Base-by-base conservation (phyloP, 306 rosid species). In the Medicago lupulina region DNA sequence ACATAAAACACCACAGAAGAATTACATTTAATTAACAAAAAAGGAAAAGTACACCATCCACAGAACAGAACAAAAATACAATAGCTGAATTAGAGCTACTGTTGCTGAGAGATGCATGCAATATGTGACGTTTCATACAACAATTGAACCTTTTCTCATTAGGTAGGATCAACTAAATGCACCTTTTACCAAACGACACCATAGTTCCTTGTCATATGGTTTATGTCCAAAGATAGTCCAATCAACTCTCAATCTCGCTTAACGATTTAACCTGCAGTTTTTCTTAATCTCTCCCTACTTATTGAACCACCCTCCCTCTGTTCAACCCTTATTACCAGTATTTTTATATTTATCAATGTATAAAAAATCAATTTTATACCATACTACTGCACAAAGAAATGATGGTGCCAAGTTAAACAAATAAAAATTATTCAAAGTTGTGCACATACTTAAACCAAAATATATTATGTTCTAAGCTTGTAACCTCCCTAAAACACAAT, bases 311-410 rank as follows among this genome's bases (percentile, higher is more conserved):
- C 18, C 39, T 59, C 40, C 17, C 10, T 43, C 4, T 43, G 66
- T n/a, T 59, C 4, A 13, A 59, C 9, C 39, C 8, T 21, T 31
- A 23, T 57, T 23, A 59, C 65, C 39, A 59, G 64, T 25, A 60
- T 34, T 14, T 23, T n/a, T 7, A 60, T 14, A 60, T 46, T 31
- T 10, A 34, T 38, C 57, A n/a, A 39, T 34, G 9, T 39, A 71
- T n/a, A 70, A 61, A 19, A 53, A 19, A 53, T 70, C 23, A 31
- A 76, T 7, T 51, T 60, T 41, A 62, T 73, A 70, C 15, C 73
- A 47, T 18, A 63, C 36, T 15, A 14, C 16, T 50, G 28, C 46
- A 70, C 39, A 66, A 63, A 34, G 47, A 67, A 16, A 34, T 34
- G 54, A 68, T 36, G 31, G 54, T 44, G 47, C 53, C 4, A 10